Evolutionary conservation across 352 stramenopile genomes (phyloP).

Genomic region (Globisporangium splendens): DNA sequence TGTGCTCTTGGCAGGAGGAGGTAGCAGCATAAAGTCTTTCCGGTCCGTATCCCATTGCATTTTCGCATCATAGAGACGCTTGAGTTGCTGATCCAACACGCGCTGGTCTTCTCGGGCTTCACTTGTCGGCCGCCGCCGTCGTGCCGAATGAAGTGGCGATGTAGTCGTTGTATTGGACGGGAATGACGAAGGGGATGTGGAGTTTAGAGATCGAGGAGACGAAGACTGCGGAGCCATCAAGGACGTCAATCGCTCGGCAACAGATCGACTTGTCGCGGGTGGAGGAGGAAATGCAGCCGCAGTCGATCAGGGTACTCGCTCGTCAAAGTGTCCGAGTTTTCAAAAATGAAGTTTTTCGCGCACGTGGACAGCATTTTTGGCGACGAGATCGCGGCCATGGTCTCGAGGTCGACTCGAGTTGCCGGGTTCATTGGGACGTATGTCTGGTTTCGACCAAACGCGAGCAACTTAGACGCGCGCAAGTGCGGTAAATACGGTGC

Average conservation of each 20-base stretch:
- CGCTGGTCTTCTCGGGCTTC: conserved; percentile 15
- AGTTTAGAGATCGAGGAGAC: no score
- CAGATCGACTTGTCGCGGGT: not conserved
- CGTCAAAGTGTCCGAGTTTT: conserved; percentile 33
- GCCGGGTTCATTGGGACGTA: conserved; percentile 3
- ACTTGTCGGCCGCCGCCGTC: not conserved
- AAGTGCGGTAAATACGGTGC: conserved; percentile 22
- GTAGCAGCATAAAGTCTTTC: conserved; percentile 25
- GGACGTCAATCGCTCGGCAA: not conserved
- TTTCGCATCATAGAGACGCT: conserved; percentile 34
- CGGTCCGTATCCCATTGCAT: conserved; percentile 38
- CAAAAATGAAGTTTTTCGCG: conserved; percentile 44
- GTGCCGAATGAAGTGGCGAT: not conserved
- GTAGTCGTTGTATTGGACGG: conserved; percentile 14
- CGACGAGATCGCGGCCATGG: conserved; percentile 21
- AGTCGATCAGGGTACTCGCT: conserved; percentile 33
- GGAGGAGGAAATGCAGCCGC: conserved; percentile 19
- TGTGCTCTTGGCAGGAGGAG: conserved; percentile 20
- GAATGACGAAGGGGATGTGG: conserved; percentile 3
- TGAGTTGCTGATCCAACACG: conserved; percentile 31
- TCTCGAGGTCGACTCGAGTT: conserved; percentile 3
- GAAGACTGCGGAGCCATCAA: conserved; percentile 1
- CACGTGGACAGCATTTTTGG: conserved; percentile 45
- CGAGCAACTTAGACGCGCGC: conserved; percentile 14
- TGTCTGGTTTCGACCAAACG: not conserved